Conservation (phyloP, 2,329 filamentous ascomycete genomes). For the Calcarisporium arbuscula region DNA sequence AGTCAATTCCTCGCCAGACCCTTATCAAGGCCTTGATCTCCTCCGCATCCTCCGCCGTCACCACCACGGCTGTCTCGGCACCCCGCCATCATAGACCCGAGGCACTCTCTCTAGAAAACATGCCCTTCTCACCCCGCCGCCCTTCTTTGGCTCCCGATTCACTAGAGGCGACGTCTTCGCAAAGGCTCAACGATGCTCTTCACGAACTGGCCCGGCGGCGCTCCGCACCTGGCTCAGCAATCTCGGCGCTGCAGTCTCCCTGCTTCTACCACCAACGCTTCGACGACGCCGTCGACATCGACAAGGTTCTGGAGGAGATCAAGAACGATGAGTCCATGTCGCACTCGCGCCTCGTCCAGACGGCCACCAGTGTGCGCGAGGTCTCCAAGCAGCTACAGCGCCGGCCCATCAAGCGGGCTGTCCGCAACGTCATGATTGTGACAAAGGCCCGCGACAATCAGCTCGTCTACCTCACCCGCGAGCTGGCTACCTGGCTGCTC, state of each 20-base stretch:
- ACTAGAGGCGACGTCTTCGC: constrained; percentile 16
- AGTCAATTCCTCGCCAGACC: constrained; percentile 74
- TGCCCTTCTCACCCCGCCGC: constrained; percentile 48
- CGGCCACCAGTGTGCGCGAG: constrained; percentile 88
- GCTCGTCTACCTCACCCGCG: constrained; percentile 80
- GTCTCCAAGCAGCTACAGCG: constrained; percentile 93
- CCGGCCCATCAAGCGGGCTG: constrained; percentile 83
- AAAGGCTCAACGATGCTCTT: constrained; percentile 58
- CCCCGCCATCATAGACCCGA: constrained; percentile 55
- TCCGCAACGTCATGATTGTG: constrained; percentile 95
- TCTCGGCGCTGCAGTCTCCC: constrained; percentile 73
- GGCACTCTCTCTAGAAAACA: constrained; percentile 54
- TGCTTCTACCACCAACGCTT: constrained; percentile 98
- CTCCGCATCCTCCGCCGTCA: constrained; percentile 5
- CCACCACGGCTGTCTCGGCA: constrained; percentile 27
- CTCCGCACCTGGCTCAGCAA: constrained; percentile 30
- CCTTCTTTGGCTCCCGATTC: constrained; percentile 7
- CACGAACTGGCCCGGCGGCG: constrained; percentile 43
- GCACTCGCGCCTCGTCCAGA: constrained; percentile 90
- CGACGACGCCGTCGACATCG: constrained; percentile 90
- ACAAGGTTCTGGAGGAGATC: constrained; percentile 92
- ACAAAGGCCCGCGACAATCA: constrained; percentile 96
- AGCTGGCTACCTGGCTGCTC: constrained; percentile 83
- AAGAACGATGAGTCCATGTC: constrained; percentile 83
- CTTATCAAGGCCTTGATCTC: constrained; percentile 78